phyloP scores from a whole-genome alignment of 805 yeast genomes.

The Kazachstania kunashirensis region DNA sequence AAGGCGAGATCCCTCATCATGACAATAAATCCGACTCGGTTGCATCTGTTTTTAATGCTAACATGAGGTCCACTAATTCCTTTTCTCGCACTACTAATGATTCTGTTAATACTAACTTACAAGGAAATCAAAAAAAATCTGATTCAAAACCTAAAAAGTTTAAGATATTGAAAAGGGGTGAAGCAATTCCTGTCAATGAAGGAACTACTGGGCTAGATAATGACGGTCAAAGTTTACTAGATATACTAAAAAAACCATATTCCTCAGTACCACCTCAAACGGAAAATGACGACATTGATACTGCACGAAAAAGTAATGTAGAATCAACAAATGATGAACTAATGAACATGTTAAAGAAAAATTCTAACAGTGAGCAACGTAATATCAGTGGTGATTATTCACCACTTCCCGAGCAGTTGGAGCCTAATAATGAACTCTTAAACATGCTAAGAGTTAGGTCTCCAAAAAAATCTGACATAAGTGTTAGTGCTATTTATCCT shows the following conservation, averaged over 20 bases:
- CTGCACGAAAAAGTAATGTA: neutral
- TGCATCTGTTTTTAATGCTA: conserved; percentile 7
- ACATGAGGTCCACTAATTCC: neutral
- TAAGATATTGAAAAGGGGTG: conserved; percentile 32
- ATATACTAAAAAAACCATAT: conserved; percentile 5
- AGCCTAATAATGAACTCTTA: neutral
- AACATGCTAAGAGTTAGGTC: neutral
- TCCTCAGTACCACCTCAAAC: neutral
- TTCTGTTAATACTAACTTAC: too few relatives aligned
- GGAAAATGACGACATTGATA: neutral
- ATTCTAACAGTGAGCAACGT: neutral
- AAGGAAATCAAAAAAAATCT: too few relatives aligned
- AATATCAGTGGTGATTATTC: neutral
- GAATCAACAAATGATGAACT: conserved; percentile 4
- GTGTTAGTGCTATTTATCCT: neutral
- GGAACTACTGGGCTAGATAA: neutral
- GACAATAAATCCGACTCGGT: conserved; percentile 13
- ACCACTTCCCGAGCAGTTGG: neutral
- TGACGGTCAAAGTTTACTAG: conserved; percentile 1
- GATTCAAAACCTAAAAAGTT: conserved; percentile 26
- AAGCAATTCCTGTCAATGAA: conserved; percentile 16
- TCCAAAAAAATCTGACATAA: neutral
- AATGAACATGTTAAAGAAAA: conserved; percentile 6
- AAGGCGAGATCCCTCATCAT: conserved; percentile 18
- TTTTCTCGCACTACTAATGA: too few relatives aligned